Evolutionary conservation across 176 grass and related monocot genomes (phyloP).

Genomic region (Cenchrus fungigraminus): DNA sequence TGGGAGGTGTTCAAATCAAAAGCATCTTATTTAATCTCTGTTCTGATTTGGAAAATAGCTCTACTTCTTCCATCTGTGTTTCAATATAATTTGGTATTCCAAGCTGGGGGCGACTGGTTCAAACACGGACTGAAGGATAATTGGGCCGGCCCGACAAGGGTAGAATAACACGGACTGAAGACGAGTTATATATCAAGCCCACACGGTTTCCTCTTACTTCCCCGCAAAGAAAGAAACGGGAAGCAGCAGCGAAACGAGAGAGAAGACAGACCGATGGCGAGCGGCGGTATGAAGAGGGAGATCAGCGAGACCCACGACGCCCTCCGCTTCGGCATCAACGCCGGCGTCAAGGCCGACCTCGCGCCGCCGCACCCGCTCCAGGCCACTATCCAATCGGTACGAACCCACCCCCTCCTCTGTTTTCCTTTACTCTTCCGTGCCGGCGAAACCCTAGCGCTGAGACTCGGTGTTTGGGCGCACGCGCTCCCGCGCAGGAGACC

Average conservation of each 20-base stretch:
- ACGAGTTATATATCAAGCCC: not conserved
- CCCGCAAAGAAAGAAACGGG: constrained; percentile 39
- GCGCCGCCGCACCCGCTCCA: constrained; percentile 56
- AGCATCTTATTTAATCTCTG: no score
- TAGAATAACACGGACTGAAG: not conserved
- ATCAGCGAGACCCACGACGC: constrained; percentile 50
- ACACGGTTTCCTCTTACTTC: constrained; percentile 27
- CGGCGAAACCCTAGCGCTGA: constrained; percentile 39
- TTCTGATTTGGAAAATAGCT: no score
- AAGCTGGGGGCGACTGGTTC: no score
- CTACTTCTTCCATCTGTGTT: no score
- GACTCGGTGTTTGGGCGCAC: not conserved
- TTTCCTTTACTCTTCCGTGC: not conserved
- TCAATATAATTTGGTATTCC: no score
- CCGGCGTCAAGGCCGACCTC: constrained; percentile 54
- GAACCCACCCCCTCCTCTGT: not conserved
- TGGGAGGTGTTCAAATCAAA: no score
- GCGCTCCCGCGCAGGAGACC: constrained; percentile 32
- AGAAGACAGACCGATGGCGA: constrained; percentile 38
- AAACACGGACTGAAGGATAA: no score
- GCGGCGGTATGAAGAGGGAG: constrained; percentile 57
- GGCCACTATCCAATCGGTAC: constrained; percentile 52
- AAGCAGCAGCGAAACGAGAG: not conserved
- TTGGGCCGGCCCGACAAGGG: constrained; percentile 6
- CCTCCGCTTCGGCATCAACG: constrained; percentile 63